Evolutionary conservation across 257 asterid species (phyloP).

Genomic region (Thymus mandschuricus): DNA sequence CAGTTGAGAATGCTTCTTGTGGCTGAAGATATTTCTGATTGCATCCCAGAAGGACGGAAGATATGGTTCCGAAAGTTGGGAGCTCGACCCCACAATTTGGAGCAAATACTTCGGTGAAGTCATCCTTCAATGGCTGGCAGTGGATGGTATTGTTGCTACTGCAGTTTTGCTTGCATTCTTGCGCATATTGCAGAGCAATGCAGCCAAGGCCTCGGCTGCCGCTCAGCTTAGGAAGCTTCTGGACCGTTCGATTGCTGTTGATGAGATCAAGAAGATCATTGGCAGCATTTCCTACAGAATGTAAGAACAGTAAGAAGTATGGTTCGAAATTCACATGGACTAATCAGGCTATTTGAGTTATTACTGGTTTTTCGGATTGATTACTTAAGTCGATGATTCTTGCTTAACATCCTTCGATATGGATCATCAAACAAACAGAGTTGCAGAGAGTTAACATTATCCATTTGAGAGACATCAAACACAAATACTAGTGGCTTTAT

Average conservation of each 20-base stretch:
- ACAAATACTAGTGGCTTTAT: neutral
- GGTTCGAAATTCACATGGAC: no score
- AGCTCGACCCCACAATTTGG: constrained; percentile 88
- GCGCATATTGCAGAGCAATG: constrained; percentile 71
- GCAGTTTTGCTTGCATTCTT: constrained; percentile 64
- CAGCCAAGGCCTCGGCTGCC: constrained; percentile 72
- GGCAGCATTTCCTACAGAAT: constrained; percentile 64
- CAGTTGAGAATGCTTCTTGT: constrained; percentile 55
- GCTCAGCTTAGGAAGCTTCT: constrained; percentile 58
- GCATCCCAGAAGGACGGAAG: constrained; percentile 62
- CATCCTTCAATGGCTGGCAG: constrained; percentile 65
- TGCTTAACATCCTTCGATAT: neutral
- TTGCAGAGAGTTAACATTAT: neutral
- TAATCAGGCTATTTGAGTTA: neutral
- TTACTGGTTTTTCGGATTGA: neutral
- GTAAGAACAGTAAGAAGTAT: constrained; percentile 15
- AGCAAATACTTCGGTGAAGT: constrained; percentile 77
- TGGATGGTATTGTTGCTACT: constrained; percentile 50
- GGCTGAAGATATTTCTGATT: constrained; percentile 56
- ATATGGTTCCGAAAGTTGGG: constrained; percentile 74
- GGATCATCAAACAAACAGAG: neutral
- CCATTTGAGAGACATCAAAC: neutral
- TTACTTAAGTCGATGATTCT: neutral
- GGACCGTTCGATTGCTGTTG: constrained; percentile 71
- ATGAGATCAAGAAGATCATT: constrained; percentile 65